Evolutionary conservation across 768 basidiomycete species (phyloP), one percentile per base, ranked within the genome.

Genomic region (Piloderma croceum): DNA sequence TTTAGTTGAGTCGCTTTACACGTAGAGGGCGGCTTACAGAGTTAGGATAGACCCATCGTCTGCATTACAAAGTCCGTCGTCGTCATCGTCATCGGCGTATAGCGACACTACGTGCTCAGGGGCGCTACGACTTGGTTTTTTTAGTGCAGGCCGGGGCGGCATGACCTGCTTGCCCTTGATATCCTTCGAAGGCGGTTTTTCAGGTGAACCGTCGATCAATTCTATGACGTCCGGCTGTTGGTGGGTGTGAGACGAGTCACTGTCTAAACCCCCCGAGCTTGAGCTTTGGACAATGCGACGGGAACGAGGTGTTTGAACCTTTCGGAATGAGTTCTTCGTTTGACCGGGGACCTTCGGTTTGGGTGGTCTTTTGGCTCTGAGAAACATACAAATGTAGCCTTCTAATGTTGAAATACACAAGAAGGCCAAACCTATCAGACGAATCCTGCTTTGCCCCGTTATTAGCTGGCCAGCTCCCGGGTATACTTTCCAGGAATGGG

Each of bases 231-330:
- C 32, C 32, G 42, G 42, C 43, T 50, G 39, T 49, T 58, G 13
- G 54, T 56, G 36, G 51, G 48, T 34, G n/a, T 47, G 43, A 41
- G 34, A 54, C 15, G 46, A 47, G 22, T 61, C 56, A 3, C 54
- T 50, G 6, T 54, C 58, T 4, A 44, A 49, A 24, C 36, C 41
- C 41, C 58, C 58, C 13, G 57, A 59, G 24, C 59, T 61, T 19
- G 68, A 67, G 38, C 60, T 67, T 44, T 63, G 55, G 18, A 68
- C 56, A 21, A 67, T 53, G 34, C 57, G 60, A 17, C 56, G 62
- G 38, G 42, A 39, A 45, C 37, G 36, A 41, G 46, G 38, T 38
- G 31, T 17, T 31, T n/a, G n/a, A n/a, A n/a, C n/a, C n/a, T n/a
- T n/a, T n/a, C n/a, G n/a, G n/a, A n/a, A n/a, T n/a, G n/a, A n/a